phyloP scores from a whole-genome alignment of 345 rosid genomes.

The Arabidopsis arenosa region DNA sequence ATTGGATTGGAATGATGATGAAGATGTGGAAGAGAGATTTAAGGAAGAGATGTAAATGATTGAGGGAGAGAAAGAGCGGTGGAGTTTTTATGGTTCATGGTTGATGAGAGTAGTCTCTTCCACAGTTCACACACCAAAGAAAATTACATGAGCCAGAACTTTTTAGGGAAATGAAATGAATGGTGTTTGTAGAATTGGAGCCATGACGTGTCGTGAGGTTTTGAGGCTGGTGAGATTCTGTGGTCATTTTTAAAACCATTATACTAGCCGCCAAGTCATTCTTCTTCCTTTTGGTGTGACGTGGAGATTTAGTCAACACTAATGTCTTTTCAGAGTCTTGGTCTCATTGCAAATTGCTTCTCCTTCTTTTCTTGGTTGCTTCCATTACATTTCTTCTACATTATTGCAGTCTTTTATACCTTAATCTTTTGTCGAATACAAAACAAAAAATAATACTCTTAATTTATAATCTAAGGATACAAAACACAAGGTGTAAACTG shows the following conservation, averaged over 20 bases:
- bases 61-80: conserved; percentile 20
- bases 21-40: conserved; percentile 14
- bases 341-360: background rate
- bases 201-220: conserved; percentile 31
- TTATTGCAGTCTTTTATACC: background rate
- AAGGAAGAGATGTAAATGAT: conserved; percentile 16
- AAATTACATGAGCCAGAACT: background rate
- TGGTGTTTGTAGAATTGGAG: conserved; percentile 22
- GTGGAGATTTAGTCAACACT: conserved; percentile 45
- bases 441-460: background rate
- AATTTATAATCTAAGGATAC: background rate
- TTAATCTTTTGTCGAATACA: background rate
- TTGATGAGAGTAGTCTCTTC: conserved; percentile 29
- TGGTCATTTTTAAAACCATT: conserved; percentile 28
- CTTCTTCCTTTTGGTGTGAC: conserved; percentile 27
- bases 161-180: conserved; percentile 33
- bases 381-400: conserved; percentile 20
- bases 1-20: background rate
- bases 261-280: conserved; percentile 5
- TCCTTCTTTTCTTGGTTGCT: background rate
- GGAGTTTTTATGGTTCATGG: conserved; percentile 34
- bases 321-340: conserved; percentile 10
- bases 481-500: conserved; percentile 21
- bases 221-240: conserved; percentile 26
- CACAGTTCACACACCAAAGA: background rate